Base-by-base conservation (phyloP, 768 basidiomycete species). In the Tulasnella sp. region DNA sequence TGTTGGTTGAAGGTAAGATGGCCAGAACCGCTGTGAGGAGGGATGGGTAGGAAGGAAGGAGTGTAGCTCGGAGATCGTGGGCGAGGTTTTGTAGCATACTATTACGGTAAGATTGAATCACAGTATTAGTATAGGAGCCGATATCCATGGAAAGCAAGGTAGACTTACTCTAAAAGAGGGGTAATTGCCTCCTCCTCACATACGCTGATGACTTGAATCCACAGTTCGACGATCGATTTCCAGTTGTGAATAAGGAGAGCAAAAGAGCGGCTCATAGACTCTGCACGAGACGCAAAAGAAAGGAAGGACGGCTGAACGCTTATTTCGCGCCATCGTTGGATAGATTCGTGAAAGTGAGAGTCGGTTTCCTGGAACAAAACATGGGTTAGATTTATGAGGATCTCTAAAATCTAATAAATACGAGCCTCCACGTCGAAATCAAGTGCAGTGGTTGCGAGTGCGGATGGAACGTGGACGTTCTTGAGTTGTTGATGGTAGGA, bases 181-280 rank as follows among this genome's bases (percentile, higher is more conserved):
- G 83, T 84, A 69, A 92, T 76, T 0, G 88, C 90, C 78, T 94
- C 91, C 74, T 91, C 88, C 74, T 92, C 88, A 5, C 89, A 83
- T 14, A 75, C 76, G 52, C 84, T 83, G 37, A 91, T 77, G 0
- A 87, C 86, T 11, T 78, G 81, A 22, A 85, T 77, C 92, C 92
- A 94, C 3, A 88, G 75, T 1, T 84, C 81, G 26, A 89, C 81
- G 1, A 95, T 83, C 16, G 89, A 86, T 75, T 83, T 81, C 87
- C 90, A 91, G 79, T 94, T 89, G 76, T 92, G 90, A 8, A 95
- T 82, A 16, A 95, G 84, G 35, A 94, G 81, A 1, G 92, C 89
- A 85, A 95, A 87, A 5, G 90, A 92, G 2, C 86, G 84, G 5
- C 90, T 87, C 42, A 92, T 81, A 0, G 83, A 79, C 47, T 88